Evolutionary conservation across 2,329 filamentous ascomycete genomes (phyloP).

Genomic region (Cadophora malorum): DNA sequence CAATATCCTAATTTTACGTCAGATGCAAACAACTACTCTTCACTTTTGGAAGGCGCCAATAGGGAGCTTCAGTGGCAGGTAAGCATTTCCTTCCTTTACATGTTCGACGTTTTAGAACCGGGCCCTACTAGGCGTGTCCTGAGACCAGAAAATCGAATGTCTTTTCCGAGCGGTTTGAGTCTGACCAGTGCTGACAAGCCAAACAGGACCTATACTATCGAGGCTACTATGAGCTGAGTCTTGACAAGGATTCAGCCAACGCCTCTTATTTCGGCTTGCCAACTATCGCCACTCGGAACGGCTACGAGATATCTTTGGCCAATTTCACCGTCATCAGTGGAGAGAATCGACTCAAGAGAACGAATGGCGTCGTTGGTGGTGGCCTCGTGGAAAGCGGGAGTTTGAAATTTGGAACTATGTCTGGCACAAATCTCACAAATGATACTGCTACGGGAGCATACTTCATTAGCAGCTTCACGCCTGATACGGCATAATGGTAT

Average conservation of each 20-base stretch:
- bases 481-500: slow-evolving; percentile 22
- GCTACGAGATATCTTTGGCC: slow-evolving; percentile 69
- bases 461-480: slow-evolving; percentile 28
- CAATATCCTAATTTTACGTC: not conserved
- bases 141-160: no score
- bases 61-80: slow-evolving; percentile 71
- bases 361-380: slow-evolving; percentile 42
- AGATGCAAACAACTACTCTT: slow-evolving; percentile 54
- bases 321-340: slow-evolving; percentile 72
- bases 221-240: slow-evolving; percentile 72
- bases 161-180: not conserved
- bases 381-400: slow-evolving; percentile 60
- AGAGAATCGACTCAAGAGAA: slow-evolving; percentile 59
- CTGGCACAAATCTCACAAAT: slow-evolving; percentile 33
- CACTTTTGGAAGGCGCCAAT: slow-evolving; percentile 58
- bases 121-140: no score
- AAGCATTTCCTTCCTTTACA: not conserved
- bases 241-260: slow-evolving; percentile 62
- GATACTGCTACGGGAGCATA: slow-evolving; percentile 35
- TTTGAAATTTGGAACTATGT: slow-evolving; percentile 49
- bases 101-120: not conserved
- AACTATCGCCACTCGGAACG: slow-evolving; percentile 63
- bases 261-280: slow-evolving; percentile 71
- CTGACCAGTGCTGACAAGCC: not conserved
- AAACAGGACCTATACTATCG: slow-evolving; percentile 69